phyloP scores from a whole-genome alignment of 139 green algal species.

The Gonium pectorale region DNA sequence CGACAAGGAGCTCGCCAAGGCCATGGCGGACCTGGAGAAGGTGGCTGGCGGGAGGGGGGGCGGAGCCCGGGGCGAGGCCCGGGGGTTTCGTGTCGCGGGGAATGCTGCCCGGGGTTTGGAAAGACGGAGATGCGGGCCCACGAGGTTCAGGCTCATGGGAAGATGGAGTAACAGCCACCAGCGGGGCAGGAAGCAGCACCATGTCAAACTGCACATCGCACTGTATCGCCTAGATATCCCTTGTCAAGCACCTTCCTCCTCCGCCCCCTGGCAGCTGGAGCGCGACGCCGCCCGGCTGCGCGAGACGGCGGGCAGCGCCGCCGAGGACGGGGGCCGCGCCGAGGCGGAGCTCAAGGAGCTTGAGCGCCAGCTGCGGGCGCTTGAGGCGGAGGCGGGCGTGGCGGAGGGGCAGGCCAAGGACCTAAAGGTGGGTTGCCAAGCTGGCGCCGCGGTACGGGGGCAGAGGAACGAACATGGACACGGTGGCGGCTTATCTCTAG shows the following conservation, averaged over 20 bases:
- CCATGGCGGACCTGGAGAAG: conserved; percentile 72
- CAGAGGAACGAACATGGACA: too few species aligned
- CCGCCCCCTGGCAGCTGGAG: conserved; percentile 26
- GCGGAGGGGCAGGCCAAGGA: conserved; percentile 28
- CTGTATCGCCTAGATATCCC: too few species aligned
- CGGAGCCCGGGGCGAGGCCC: neutral
- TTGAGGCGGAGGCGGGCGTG: conserved; percentile 46
- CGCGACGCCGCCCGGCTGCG: neutral
- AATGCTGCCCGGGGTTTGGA: too few species aligned
- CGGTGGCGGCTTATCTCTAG: too few species aligned
- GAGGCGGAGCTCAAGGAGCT: conserved; percentile 50
- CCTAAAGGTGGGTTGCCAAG: conserved; percentile 3
- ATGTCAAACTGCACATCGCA: too few species aligned
- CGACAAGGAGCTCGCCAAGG: conserved; percentile 85
- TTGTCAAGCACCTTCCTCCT: neutral
- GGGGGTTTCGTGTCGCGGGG: too few species aligned
- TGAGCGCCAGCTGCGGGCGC: conserved; percentile 59
- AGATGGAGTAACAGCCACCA: too few species aligned
- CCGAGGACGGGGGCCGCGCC: neutral
- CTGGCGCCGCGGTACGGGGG: too few species aligned
- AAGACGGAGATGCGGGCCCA: too few species aligned
- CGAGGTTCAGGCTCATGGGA: too few species aligned
- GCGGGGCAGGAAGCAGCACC: too few species aligned
- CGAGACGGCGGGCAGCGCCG: neutral
- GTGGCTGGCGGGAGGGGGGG: conserved; percentile 50